These are phyloP conservation scores for Pestalotiopsis fici DNA, from an alignment of 2,329 filamentous ascomycete genomes.

Conservation along the genomic window DNA sequence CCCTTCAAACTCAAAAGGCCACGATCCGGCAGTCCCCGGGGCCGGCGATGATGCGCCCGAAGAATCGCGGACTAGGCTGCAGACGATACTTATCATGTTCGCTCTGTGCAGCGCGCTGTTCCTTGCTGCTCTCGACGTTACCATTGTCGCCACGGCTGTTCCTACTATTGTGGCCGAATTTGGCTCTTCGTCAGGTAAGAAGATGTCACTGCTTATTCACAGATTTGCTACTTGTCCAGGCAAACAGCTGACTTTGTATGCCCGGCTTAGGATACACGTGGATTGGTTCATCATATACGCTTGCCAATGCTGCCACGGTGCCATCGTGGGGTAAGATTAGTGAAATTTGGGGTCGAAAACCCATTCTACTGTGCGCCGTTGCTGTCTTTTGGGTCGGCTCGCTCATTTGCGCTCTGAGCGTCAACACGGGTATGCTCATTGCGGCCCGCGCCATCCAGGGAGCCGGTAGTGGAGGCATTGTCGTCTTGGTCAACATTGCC, in stretches of 20 bases:
- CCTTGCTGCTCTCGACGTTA: conserved; percentile 57
- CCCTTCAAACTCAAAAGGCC: background rate
- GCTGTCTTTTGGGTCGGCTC: conserved; percentile 56
- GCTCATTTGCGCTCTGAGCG: conserved; percentile 52
- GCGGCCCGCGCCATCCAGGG: conserved; percentile 58
- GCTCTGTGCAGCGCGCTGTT: conserved; percentile 41
- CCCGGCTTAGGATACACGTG: conserved; percentile 66
- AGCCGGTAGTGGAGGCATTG: conserved; percentile 55
- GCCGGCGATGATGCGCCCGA: conserved; percentile 14
- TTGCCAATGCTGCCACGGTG: conserved; percentile 66
- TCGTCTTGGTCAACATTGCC: conserved; percentile 62
- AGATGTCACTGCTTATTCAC: background rate
- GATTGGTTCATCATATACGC: conserved; percentile 75
- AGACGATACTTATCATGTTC: conserved; percentile 31
- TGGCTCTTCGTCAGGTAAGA: conserved; percentile 51
- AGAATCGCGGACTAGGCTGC: conserved; percentile 22
- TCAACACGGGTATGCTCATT: conserved; percentile 53
- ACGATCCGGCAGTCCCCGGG: background rate
- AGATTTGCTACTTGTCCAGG: background rate
- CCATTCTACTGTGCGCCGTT: conserved; percentile 51
- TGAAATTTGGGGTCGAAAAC: conserved; percentile 61
- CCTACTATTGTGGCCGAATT: conserved; percentile 67
- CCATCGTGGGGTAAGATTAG: conserved; percentile 70
- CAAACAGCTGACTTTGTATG: background rate
- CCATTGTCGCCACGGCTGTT: conserved; percentile 67